Conservation (phyloP, 1,139 yeast species). For the Geotrichum restrictum region DNA sequence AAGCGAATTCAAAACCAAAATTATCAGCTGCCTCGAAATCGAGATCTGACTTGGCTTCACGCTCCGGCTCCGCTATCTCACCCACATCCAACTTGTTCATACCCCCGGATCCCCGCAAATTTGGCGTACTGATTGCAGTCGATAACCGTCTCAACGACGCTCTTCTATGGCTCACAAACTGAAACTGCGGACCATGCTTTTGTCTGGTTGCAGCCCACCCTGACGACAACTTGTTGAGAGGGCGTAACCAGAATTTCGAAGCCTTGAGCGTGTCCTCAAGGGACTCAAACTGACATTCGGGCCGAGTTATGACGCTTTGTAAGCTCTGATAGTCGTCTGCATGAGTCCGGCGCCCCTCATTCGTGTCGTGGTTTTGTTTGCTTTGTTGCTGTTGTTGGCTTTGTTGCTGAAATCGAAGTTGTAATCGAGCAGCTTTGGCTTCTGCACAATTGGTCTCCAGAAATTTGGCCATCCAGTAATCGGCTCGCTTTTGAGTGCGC, state of each 20-base stretch:
- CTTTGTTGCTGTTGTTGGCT: neutral
- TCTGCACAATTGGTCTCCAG: neutral
- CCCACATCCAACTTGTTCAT: neutral
- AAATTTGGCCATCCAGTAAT: conserved; percentile 1
- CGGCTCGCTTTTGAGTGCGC: neutral
- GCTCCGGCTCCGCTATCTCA: no score
- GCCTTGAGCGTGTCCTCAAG: conserved; percentile 9
- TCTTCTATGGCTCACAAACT: neutral
- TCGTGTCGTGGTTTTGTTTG: neutral
- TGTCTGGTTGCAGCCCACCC: neutral
- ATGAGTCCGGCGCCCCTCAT: no score
- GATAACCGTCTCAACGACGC: neutral
- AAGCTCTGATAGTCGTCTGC: no score
- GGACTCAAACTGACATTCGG: conserved; percentile 3
- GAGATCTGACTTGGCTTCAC: no score
- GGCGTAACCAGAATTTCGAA: conserved; percentile 7
- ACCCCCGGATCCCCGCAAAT: neutral
- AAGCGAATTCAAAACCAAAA: no score
- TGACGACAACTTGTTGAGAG: neutral
- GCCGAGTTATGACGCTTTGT: conserved; percentile 2
- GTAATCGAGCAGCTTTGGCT: neutral
- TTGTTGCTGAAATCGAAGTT: neutral
- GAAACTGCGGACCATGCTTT: neutral
- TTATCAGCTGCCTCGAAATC: no score
- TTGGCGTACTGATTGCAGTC: neutral